phyloP scores from a whole-genome alignment of 306 rosid species.

The Corylus americana region DNA sequence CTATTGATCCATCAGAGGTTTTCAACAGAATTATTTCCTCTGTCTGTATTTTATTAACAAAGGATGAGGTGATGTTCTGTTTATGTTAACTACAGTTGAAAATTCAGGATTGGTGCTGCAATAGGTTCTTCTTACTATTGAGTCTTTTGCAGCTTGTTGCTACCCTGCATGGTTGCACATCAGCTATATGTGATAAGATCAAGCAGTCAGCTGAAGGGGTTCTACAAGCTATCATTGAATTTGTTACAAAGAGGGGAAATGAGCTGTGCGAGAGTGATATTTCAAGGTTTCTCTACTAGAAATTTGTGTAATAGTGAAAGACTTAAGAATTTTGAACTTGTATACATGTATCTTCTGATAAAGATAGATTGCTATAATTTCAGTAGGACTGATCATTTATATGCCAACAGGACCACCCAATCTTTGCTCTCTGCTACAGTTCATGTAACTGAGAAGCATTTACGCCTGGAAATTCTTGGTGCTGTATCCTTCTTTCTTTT shows the following conservation, averaged over 20 bases:
- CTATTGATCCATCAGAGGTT: slow-evolving; percentile 96
- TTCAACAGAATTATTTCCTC: slow-evolving; percentile 93
- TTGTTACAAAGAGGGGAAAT: slow-evolving; percentile 73
- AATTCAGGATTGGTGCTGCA: neutral
- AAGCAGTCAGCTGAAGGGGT: slow-evolving; percentile 98
- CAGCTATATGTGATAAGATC: slow-evolving; percentile 84
- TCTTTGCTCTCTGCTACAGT: slow-evolving; percentile 76
- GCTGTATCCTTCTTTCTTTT: slow-evolving; percentile 74
- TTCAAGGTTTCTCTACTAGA: slow-evolving; percentile 62
- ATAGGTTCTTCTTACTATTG: neutral
- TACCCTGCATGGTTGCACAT: slow-evolving; percentile 76
- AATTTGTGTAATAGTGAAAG: slow-evolving; percentile 16
- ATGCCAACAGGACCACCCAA: slow-evolving; percentile 74
- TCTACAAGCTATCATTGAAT: slow-evolving; percentile 87
- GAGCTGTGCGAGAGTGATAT: slow-evolving; percentile 80
- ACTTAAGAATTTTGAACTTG: slow-evolving; percentile 16
- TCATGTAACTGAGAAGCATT: slow-evolving; percentile 81
- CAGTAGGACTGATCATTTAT: slow-evolving; percentile 32
- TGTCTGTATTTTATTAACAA: slow-evolving; percentile 72
- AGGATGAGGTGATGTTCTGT: slow-evolving; percentile 67
- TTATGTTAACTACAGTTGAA: neutral
- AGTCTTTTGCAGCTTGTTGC: slow-evolving; percentile 72
- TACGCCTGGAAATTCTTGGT: slow-evolving; percentile 88
- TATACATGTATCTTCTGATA: slow-evolving; percentile 22
- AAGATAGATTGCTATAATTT: slow-evolving; percentile 22